Conservation (phyloP, 805 yeast species). For the Suhomyces sp. region DNA sequence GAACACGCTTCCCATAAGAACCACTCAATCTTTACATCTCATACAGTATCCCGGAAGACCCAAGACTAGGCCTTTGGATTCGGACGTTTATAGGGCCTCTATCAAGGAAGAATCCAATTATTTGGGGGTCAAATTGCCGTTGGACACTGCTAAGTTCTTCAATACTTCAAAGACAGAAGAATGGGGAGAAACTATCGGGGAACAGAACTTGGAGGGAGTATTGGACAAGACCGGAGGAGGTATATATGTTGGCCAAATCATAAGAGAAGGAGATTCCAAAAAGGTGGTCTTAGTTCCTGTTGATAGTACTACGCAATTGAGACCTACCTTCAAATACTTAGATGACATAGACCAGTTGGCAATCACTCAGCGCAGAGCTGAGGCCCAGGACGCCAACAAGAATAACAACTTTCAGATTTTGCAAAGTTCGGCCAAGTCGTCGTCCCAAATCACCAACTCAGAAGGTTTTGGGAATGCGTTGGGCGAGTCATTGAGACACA, state of each 20-base stretch:
- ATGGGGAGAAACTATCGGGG: constrained; percentile 59
- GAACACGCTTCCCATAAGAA: constrained; percentile 21
- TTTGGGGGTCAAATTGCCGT: constrained; percentile 75
- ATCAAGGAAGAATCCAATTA: constrained; percentile 62
- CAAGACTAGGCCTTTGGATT: constrained; percentile 37
- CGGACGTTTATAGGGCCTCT: constrained; percentile 40
- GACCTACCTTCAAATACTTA: constrained; percentile 79
- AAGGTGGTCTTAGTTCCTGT: constrained; percentile 66
- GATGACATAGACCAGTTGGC: constrained; percentile 56
- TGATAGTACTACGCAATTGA: constrained; percentile 66
- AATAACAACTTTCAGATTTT: constrained; percentile 38
- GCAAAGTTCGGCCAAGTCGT: constrained; percentile 39
- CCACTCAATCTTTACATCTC: constrained; percentile 32
- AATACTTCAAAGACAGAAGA: constrained; percentile 61
- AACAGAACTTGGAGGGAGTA: constrained; percentile 72
- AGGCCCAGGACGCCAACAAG: constrained; percentile 29
- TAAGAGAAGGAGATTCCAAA: constrained; percentile 21
- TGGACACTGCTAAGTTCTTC: constrained; percentile 65
- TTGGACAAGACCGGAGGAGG: constrained; percentile 53
- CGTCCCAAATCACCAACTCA: constrained; percentile 18
- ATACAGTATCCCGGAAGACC: constrained; percentile 51
- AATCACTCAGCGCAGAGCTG: constrained; percentile 39
- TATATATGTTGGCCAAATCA: constrained; percentile 33
- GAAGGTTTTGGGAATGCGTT: constrained; percentile 31
- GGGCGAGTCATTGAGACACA: constrained; percentile 40